Percentiles rank a stretch among this genome's conserved stretches.
These are phyloP conservation scores for Naganishia friedmannii DNA, from an alignment of 768 basidiomycete species.

Conservation along the genomic window DNA sequence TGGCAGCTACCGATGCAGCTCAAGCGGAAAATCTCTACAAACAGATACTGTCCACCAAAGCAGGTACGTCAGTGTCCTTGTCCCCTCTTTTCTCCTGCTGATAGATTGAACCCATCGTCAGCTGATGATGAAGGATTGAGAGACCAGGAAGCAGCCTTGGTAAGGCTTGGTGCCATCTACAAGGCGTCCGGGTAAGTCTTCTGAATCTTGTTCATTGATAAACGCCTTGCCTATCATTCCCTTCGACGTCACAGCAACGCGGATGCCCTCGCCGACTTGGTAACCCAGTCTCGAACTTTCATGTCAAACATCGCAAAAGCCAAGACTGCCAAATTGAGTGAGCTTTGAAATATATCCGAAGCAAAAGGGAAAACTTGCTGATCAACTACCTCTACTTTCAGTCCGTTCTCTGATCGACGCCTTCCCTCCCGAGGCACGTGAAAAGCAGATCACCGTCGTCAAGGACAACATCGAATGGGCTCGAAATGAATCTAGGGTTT, in stretches of 20 bases:
- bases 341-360: constrained; percentile 40
- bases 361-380: background rate
- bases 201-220: background rate
- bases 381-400: constrained; percentile 46
- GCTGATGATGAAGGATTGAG: constrained; percentile 62
- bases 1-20: constrained; percentile 57
- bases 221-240: background rate
- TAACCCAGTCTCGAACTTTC: constrained; percentile 76
- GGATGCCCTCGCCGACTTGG: constrained; percentile 76
- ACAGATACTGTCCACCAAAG: constrained; percentile 60
- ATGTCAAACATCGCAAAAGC: constrained; percentile 95
- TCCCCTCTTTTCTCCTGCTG: background rate
- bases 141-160: constrained; percentile 78
- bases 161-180: constrained; percentile 82
- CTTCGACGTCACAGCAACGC: constrained; percentile 64
- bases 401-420: constrained; percentile 90
- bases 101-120: constrained; percentile 43
- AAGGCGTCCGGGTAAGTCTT: constrained; percentile 71
- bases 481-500: constrained; percentile 84
- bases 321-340: constrained; percentile 93
- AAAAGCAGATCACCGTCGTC: constrained; percentile 77
- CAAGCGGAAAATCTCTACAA: constrained; percentile 74
- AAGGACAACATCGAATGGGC: constrained; percentile 92
- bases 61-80: constrained; percentile 36
- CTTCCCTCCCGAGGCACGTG: constrained; percentile 72